Evolutionary conservation across 1,284 basidiomycete species (phyloP), one percentile per base, ranked within the genome.

Genomic region (Cryptococcus sp.): DNA sequence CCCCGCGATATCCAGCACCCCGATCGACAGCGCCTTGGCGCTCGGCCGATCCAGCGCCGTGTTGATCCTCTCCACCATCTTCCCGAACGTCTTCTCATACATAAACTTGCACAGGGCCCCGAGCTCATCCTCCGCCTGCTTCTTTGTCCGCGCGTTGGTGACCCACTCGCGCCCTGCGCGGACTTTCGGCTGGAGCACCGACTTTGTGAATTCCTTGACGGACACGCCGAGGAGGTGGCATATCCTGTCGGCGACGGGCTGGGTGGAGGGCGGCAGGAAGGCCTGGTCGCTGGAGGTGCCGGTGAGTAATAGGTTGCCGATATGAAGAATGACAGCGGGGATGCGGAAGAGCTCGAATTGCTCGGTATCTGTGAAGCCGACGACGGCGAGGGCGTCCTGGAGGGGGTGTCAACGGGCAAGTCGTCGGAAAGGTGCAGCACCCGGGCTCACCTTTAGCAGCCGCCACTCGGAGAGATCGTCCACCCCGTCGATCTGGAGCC

Each of bases 131-230:
- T 89, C 79, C 7, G 94, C 95, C 73, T 99, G 96, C 64, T 90
- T 89, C 66, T 86, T 84, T 13, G 91, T 95, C 45, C 96, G 83
- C 4, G 92, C 88, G 67, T 98, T 93, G 0, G 89, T 88, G 18
- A 98, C 94, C 90, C 92, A 96, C 79, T 99, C 96, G 15, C 94
- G 83, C 23, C 96, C 96, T 13, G 96, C 96, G 45, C 95, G 87
- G 21, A 95, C 89, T 52, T 86, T 87, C 1, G 96, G 93, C 4
- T 87, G 85, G 6, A 96, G 80, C 18, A 97, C 85, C 0, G 92
- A 91, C 60, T 87, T 89, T 23, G 84, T 88, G 72, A 98, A 94
- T 61, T 97, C 93, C 4, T 85, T 81, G 4, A 93, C 83, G 0
- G 92, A 86, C n/a, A 98, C 82, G 6, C 95, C 96, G 13, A 99